phyloP scores from a whole-genome alignment of 805 yeast species.

The Starmera amethionina region DNA sequence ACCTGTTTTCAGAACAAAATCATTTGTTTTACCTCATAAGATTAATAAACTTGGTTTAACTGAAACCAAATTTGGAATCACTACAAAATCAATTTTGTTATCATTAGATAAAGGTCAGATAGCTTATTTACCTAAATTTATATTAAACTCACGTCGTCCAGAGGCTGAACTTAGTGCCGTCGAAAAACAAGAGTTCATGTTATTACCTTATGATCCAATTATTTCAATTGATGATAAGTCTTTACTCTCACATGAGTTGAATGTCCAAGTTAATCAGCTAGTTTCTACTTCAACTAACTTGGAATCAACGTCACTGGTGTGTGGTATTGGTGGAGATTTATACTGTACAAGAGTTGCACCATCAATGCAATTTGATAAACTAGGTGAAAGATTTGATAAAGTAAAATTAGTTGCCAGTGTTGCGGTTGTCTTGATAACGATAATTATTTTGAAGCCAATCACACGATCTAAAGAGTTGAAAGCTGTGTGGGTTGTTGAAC shows the following conservation, averaged over 20 bases:
- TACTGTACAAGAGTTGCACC: slow-evolving; percentile 77
- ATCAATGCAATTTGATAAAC: slow-evolving; percentile 71
- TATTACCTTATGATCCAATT: slow-evolving; percentile 57
- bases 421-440: slow-evolving; percentile 34
- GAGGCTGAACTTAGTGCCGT: slow-evolving; percentile 37
- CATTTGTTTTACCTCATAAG: slow-evolving; percentile 55
- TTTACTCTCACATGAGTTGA: slow-evolving; percentile 43
- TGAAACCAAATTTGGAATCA: slow-evolving; percentile 53
- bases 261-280: slow-evolving; percentile 25
- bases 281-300: slow-evolving; percentile 50
- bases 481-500: slow-evolving; percentile 13
- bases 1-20: slow-evolving; percentile 42
- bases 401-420: slow-evolving; percentile 54
- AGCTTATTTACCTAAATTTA: slow-evolving; percentile 56
- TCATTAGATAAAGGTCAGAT: slow-evolving; percentile 54
- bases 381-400: slow-evolving; percentile 60
- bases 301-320: slow-evolving; percentile 74
- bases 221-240: slow-evolving; percentile 38
- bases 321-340: slow-evolving; percentile 57
- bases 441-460: slow-evolving; percentile 45
- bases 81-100: slow-evolving; percentile 55
- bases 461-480: slow-evolving; percentile 45
- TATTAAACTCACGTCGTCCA: slow-evolving; percentile 63
- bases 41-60: slow-evolving; percentile 45
- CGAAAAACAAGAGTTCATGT: slow-evolving; percentile 50